Evolutionary conservation across 768 basidiomycete species (phyloP).

Genomic region (Mycena indigotica): DNA sequence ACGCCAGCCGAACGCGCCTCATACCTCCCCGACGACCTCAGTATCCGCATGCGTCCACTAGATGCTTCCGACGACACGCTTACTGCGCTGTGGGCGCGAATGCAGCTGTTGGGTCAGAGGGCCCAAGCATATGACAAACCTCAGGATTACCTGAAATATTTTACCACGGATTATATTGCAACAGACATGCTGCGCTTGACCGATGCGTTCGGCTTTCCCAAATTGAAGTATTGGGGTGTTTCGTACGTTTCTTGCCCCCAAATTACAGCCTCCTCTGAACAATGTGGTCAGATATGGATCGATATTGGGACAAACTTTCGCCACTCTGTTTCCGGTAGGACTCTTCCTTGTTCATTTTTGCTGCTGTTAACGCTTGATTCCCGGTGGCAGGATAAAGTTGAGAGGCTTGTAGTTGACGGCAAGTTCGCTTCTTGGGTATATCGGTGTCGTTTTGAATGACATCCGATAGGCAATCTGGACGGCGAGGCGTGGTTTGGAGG

Average conservation of each 20-base stretch:
- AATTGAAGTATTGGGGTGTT: conserved; percentile 8
- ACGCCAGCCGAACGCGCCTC: background rate
- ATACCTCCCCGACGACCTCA: background rate
- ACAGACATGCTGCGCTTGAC: conserved; percentile 9
- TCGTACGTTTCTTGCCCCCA: conserved; percentile 2
- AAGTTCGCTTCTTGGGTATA: too few species aligned
- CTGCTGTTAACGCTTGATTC: background rate
- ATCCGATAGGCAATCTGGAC: conserved; percentile 3
- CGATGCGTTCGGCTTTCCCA: conserved; percentile 20
- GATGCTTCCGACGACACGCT: background rate
- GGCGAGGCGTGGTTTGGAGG: conserved; percentile 3
- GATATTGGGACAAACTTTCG: background rate
- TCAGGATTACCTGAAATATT: background rate
- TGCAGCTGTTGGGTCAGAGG: background rate
- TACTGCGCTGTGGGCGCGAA: background rate
- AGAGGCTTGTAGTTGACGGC: background rate
- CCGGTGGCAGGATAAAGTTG: background rate
- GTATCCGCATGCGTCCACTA: background rate
- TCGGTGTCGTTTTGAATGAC: background rate
- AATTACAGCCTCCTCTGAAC: background rate
- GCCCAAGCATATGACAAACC: background rate
- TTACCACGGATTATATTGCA: background rate
- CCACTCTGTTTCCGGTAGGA: background rate
- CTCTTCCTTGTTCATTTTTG: background rate
- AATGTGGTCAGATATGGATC: background rate